phyloP scores from a whole-genome alignment of 192 early-diverging fungal genomes.

The Backusella morwellensis region DNA sequence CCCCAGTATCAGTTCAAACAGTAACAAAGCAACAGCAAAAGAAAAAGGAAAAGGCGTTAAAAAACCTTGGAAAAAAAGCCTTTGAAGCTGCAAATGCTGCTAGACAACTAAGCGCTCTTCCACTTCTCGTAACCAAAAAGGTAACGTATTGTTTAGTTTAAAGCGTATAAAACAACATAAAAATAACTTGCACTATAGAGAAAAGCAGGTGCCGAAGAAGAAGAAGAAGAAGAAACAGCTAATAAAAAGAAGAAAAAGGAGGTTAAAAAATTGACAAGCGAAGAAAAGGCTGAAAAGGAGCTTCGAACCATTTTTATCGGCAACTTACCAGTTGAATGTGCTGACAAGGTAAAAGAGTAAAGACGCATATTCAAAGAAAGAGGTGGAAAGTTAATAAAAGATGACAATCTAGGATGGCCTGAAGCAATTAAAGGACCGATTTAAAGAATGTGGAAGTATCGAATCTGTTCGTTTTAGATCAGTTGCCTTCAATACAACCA shows the following conservation, averaged over 20 bases:
- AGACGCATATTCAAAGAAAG: not conserved
- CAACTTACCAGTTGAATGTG: conserved; percentile 72
- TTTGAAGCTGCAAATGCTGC: conserved; percentile 33
- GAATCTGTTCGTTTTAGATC: conserved; percentile 91
- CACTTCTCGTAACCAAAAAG: not conserved
- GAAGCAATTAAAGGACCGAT: conserved; percentile 68
- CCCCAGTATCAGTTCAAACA: conserved; percentile 12
- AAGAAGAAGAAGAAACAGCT: conserved; percentile 33
- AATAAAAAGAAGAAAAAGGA: conserved; percentile 21
- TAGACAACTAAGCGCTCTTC: conserved; percentile 33
- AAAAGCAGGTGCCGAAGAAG: conserved; percentile 28
- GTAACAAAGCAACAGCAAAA: conserved; percentile 26
- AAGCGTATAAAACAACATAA: conserved; percentile 4
- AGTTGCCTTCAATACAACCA: conserved; percentile 63
- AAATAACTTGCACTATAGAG: conserved; percentile 10
- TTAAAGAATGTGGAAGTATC: conserved; percentile 67
- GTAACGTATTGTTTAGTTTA: not conserved
- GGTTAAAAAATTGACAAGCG: conserved; percentile 18
- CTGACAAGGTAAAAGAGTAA: conserved; percentile 48
- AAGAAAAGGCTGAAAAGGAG: conserved; percentile 51
- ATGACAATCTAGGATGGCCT: conserved; percentile 46
- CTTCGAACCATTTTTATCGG: conserved; percentile 93
- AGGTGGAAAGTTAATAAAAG: not conserved
- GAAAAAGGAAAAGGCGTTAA: conserved; percentile 14
- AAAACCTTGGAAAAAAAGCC: conserved; percentile 29